Evolutionary conservation across 805 yeast genomes (phyloP), one percentile per base, ranked within the genome.

Genomic region (Zygosaccharomyces bisporus): DNA sequence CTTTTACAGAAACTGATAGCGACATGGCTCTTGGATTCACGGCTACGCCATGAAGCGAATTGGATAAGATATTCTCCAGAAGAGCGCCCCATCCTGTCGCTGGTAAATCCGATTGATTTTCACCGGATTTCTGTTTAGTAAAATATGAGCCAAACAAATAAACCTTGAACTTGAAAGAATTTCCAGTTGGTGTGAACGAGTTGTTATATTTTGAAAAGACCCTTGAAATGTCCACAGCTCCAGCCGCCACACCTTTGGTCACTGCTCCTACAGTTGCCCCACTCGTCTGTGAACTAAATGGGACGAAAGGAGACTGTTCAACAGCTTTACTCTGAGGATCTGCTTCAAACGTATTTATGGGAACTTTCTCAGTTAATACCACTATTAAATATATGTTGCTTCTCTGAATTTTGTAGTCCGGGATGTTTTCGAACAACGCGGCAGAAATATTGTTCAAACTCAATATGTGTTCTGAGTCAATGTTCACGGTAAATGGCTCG

Each of bases 61-160:
- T 93, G 12, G 77, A 62, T 51, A 88, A 81, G 48, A 88, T 84
- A 55, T 95, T 71, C 55, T 86, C 88, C 17, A 84, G 76, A 40
- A 86, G 67, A 50, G 83, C 90, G 67, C 96, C 96, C 96, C 96
- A 88, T 39, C 96, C 96, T 47, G 78, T 75, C 58, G 46, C 59
- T n/a, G 13, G 45, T 56, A 67, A 70, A 48, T 57, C 48, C 53
- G 73, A 65, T 53, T 62, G 66, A 48, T 59, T 32, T 50, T 64
- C 55, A 32, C 67, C 70, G 25, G 61, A 61, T 34, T 55, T 65
- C 17, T 51, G 50, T 23, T 56, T 60, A 16, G 21, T 44, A 49
- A 80, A 74, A 54, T 74, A 81, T 0, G 93, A 82, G 1, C 91
- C 84, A 58, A 75, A 88, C 55, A 88, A 66, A 55, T 82, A 79